A percentile compares a stretch with the other conserved stretches of the same genome.
These are phyloP conservation scores for Chalciporus chontae DNA, from an alignment of 768 basidiomycete species.

Conservation along the genomic window DNA sequence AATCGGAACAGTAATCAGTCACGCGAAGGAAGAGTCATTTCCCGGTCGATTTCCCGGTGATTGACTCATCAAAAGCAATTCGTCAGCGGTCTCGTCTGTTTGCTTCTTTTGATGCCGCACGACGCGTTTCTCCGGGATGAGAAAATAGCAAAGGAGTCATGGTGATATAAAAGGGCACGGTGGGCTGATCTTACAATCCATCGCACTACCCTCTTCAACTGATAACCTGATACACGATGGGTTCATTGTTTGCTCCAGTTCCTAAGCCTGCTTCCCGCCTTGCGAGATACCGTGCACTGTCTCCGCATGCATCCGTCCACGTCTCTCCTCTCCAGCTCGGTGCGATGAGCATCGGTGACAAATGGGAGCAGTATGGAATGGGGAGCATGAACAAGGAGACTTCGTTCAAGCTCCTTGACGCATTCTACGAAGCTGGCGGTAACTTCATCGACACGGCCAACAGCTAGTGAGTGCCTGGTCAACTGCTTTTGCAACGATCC, in stretches of 20 bases:
- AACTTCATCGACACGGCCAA: constrained; percentile 51
- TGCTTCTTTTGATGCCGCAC: no score
- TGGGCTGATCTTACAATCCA: background rate
- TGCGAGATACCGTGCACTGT: constrained; percentile 35
- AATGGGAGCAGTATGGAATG: constrained; percentile 31
- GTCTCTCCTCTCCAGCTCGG: constrained; percentile 44
- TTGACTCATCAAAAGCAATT: no score
- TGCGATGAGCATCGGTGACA: constrained; percentile 42
- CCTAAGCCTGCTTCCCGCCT: constrained; percentile 29
- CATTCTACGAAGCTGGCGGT: constrained; percentile 42
- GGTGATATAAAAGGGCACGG: background rate
- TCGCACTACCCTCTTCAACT: background rate
- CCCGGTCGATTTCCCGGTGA: no score
- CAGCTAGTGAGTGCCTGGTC: constrained; percentile 32
- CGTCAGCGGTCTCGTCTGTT: no score
- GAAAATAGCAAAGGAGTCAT: no score
- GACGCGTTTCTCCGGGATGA: no score
- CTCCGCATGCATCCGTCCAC: constrained; percentile 35
- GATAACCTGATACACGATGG: background rate
- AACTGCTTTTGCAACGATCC: no score
- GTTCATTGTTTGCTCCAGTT: constrained; percentile 7
- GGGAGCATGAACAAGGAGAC: constrained; percentile 40
- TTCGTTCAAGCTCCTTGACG: constrained; percentile 45
- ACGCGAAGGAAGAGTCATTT: no score
- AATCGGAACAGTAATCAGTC: no score